Base-by-base conservation (phyloP, 2,329 filamentous ascomycete species). In the Zymoseptoria brevis region DNA sequence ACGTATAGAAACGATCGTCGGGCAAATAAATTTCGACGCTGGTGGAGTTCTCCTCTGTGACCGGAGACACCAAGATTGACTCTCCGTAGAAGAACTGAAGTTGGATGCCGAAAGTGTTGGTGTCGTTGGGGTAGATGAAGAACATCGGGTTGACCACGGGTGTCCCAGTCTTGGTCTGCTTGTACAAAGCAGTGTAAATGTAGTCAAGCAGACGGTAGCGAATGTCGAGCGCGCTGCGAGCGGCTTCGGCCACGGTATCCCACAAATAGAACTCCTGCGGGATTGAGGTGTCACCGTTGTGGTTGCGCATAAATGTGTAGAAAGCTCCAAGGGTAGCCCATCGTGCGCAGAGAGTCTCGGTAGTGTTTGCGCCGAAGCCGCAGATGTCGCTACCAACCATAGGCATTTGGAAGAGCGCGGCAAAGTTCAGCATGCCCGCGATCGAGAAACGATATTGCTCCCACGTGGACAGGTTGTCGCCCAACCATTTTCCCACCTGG, bases 151-250 rank as follows among this genome's bases (percentile, higher is more conserved):
- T 84, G 58, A 90, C 75, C 63, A 85, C 77, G 0, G 89, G 87
- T 1, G 79, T 80, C 26, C 88, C 89, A 51, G 81, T 79, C 13
- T 76, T 66, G 19, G 78, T 80, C 69, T 88, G 82, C 58, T 75
- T 74, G 68, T 84, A 77, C 65, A 90, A 78, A 0, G 84, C 83
- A 1, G 88, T 90, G 77, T 92, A 91, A 59, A 89, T 79, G 74
- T 91, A 91, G 67, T 90, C 88, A 7, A 91, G 77, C 19, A 92
- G 77, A 26, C 81, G 79, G 75, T 91, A 91, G 19, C 88, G 81
- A 50, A 85, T 84, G 29, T 81, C 80, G 66, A 91, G 89, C 13
- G 84, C 86, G 60, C 83, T 85, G 57, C 80, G 81, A 0, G 87
- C 87, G 0, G 86, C 85, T 6, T 79, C 74, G 0, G 86, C 77